Evolutionary conservation across 2,329 filamentous ascomycete species (phyloP), one percentile per base, ranked within the genome.

Genomic region (Microcyclospora pomicola): DNA sequence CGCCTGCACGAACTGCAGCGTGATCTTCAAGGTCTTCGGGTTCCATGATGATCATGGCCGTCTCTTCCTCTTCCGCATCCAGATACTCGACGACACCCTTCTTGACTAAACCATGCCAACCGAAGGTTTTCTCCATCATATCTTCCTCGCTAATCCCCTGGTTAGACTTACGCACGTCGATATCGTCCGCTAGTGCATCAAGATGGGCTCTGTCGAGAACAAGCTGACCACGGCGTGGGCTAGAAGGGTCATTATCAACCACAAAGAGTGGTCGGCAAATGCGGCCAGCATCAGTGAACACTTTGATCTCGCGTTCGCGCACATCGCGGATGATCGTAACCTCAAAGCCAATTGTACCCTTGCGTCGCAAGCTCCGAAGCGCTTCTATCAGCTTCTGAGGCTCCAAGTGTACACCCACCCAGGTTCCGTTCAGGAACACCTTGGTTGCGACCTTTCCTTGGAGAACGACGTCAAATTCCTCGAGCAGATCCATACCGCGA

Each of bases 31-130:
- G 67, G 55, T 96, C 91, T 58, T 96, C 88, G 0, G 91, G 91
- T 0, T 86, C 92, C 88, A 98, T 98, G 60, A 87, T 85, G 55
- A 98, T 98, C 91, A 98, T 98, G 30, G 91, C 80, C 0, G 86
- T 93, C 61, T 98, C 92, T 59, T 98, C 91, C 67, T 98, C 92
- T 57, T 98, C 92, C 0, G 91, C 91, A 59, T 98, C 91, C 9
- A 98, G 74, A 54, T 95, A 96, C 58, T 98, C 91, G 29, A 98
- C 82, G 2, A 86, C 84, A 61, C 88, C 91, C 10, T 76, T 74
- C 41, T 80, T 75, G 32, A 94, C 77, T 31, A 98, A 68, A 13
- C 85, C 83, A 49, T 86, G 76, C 86, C 92, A 98, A 36, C 86
- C 87, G 53, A 83, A 88, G 50, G 78, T 82, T 24, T 69, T 56